These are phyloP conservation scores for Penicillium turbatum DNA, from an alignment of 495 filamentous ascomycete genomes.

Conservation along the genomic window DNA sequence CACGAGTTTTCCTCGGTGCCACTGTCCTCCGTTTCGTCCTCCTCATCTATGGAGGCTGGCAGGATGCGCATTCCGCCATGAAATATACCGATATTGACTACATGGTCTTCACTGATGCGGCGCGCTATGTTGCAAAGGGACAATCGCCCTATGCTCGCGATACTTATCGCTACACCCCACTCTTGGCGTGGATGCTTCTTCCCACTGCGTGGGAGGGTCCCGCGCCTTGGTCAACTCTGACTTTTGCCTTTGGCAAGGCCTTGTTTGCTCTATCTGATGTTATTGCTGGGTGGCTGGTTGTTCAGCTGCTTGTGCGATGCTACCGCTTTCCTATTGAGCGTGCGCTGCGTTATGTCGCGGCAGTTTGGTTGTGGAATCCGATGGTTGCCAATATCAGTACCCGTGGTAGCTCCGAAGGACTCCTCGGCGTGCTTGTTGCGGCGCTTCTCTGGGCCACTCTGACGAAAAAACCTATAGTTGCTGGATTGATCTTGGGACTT, in stretches of 20 bases:
- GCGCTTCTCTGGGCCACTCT: slow-evolving; percentile 78
- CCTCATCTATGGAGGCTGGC: slow-evolving; percentile 81
- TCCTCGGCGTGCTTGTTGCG: slow-evolving; percentile 78
- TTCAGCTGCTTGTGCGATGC: slow-evolving; percentile 50
- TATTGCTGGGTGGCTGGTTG: slow-evolving; percentile 80
- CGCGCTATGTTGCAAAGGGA: slow-evolving; percentile 64
- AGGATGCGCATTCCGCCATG: slow-evolving; percentile 83
- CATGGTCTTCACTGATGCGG: slow-evolving; percentile 95
- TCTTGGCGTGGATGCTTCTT: slow-evolving; percentile 83
- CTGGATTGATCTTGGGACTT: slow-evolving; percentile 74
- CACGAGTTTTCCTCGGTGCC: slow-evolving; percentile 62
- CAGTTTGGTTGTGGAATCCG: slow-evolving; percentile 91
- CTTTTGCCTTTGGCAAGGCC: slow-evolving; percentile 78
- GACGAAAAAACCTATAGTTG: slow-evolving; percentile 52
- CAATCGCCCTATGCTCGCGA: slow-evolving; percentile 78
- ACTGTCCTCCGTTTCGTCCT: slow-evolving; percentile 63
- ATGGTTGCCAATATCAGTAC: slow-evolving; percentile 98
- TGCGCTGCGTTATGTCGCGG: slow-evolving; percentile 65
- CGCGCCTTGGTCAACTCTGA: slow-evolving; percentile 21
- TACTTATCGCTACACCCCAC: slow-evolving; percentile 94
- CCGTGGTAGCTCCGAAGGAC: slow-evolving; percentile 85
- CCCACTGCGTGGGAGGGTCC: slow-evolving; percentile 63
- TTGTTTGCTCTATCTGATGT: slow-evolving; percentile 82
- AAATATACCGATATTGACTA: slow-evolving; percentile 99
- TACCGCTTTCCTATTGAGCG: slow-evolving; percentile 45